Evolutionary conservation across 2,329 filamentous ascomycete genomes (phyloP).

Genomic region (Pseudocercospora eumusae): DNA sequence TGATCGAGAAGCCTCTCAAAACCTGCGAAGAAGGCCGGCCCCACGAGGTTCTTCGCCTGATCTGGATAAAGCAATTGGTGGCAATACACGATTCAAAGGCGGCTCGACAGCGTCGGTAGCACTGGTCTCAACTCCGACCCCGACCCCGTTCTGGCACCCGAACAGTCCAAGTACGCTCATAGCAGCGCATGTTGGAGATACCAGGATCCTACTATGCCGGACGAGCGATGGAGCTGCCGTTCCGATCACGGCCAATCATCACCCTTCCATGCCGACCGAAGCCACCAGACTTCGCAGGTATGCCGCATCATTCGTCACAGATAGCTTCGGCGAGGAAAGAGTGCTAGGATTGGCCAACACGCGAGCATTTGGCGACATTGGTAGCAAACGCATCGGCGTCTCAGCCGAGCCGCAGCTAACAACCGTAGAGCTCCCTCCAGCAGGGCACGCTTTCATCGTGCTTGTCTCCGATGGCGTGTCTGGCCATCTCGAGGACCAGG

Average conservation of each 20-base stretch:
- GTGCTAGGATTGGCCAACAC: conserved; percentile 93
- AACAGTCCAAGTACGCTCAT: conserved; percentile 79
- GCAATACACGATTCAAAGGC: conserved; percentile 77
- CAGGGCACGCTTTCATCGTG: conserved; percentile 86
- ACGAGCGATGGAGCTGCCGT: conserved; percentile 78
- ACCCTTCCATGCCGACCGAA: conserved; percentile 84
- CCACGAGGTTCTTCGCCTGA: conserved; percentile 50
- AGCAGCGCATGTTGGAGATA: conserved; percentile 91
- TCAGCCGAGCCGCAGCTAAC: conserved; percentile 89
- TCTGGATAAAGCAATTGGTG: conserved; percentile 67
- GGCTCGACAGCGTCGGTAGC: conserved; percentile 90
- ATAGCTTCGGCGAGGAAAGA: conserved; percentile 96
- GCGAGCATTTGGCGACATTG: conserved; percentile 89
- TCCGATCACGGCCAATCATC: conserved; percentile 86
- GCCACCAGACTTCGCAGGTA: conserved; percentile 81
- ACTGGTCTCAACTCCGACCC: conserved; percentile 87
- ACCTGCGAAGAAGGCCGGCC: conserved; percentile 33
- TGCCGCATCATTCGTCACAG: conserved; percentile 82
- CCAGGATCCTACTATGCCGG: conserved; percentile 83
- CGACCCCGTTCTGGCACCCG: conserved; percentile 94
- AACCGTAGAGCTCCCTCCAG: conserved; percentile 74
- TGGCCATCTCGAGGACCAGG: conserved; percentile 83
- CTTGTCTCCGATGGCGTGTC: conserved; percentile 87
- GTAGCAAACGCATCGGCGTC: conserved; percentile 87
- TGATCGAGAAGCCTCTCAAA: conserved; percentile 47